These are phyloP conservation scores for Rhinocladiella similis DNA, from an alignment of 2,329 filamentous ascomycete species.

Conservation along the genomic window DNA sequence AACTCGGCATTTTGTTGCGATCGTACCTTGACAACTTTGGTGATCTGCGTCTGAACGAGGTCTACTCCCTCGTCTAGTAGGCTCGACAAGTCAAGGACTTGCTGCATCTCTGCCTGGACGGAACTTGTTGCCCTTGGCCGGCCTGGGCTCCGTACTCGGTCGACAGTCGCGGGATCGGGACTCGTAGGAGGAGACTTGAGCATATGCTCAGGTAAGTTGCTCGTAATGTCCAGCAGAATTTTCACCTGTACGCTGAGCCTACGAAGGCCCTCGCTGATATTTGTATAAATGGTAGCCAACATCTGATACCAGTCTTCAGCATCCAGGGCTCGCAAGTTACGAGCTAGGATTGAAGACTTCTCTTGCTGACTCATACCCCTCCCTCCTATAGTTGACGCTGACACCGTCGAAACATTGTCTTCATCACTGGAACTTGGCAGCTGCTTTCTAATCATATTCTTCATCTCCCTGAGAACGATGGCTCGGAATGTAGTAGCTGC, in stretches of 20 bases:
- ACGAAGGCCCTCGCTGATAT: constrained; percentile 81
- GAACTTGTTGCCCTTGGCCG: constrained; percentile 25
- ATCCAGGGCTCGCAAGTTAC: constrained; percentile 82
- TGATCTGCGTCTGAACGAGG: constrained; percentile 64
- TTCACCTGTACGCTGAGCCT: constrained; percentile 89
- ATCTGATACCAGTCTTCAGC: constrained; percentile 81
- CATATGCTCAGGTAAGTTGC: constrained; percentile 48
- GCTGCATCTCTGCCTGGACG: constrained; percentile 60
- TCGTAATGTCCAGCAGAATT: constrained; percentile 90
- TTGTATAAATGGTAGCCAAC: constrained; percentile 78
- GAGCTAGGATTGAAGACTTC: constrained; percentile 82
- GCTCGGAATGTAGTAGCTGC: constrained; percentile 86
- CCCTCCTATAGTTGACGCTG: constrained; percentile 73
- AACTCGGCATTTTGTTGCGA: constrained; percentile 60
- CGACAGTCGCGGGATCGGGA: constrained; percentile 35
- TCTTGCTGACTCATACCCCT: constrained; percentile 76
- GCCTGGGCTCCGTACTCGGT: constrained; percentile 20
- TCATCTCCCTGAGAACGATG: constrained; percentile 79
- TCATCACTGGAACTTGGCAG: constrained; percentile 93
- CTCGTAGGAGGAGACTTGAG: constrained; percentile 52
- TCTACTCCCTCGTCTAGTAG: constrained; percentile 67
- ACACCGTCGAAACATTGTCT: constrained; percentile 86
- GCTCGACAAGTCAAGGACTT: constrained; percentile 65
- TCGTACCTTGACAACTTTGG: constrained; percentile 63
- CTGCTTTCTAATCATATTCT: constrained; percentile 77